Conservation (phyloP, 2,329 filamentous ascomycete genomes). For the Diaporthe eres region DNA sequence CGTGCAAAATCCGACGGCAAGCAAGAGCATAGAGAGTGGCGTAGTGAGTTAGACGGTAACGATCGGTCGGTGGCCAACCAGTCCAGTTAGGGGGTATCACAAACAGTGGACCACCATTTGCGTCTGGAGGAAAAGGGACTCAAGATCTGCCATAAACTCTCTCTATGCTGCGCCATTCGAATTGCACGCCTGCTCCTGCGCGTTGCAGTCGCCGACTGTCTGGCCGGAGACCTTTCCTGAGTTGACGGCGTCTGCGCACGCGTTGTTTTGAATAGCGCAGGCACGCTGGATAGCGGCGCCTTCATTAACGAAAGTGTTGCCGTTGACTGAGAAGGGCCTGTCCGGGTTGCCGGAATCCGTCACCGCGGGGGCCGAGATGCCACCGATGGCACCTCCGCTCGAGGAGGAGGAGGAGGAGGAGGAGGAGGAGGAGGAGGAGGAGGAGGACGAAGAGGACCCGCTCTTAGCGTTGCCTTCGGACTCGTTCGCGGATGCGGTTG, state of each 20-base stretch:
- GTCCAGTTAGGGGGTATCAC: slow-evolving; percentile 30
- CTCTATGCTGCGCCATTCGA: slow-evolving; percentile 51
- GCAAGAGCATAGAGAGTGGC: slow-evolving; percentile 16
- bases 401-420: slow-evolving; percentile 14
- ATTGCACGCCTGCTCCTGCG: slow-evolving; percentile 64
- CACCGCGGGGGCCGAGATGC: slow-evolving; percentile 66
- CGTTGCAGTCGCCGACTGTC: slow-evolving; percentile 65
- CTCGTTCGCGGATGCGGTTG: slow-evolving; percentile 26
- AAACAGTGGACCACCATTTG: slow-evolving; percentile 32
- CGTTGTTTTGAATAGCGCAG: slow-evolving; percentile 75
- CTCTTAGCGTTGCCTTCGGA: slow-evolving; percentile 30
- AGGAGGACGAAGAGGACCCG: slow-evolving; percentile 30
- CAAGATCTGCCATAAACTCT: slow-evolving; percentile 13
- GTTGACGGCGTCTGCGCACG: slow-evolving; percentile 71
- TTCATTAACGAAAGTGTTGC: slow-evolving; percentile 70
- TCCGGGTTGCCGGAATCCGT: slow-evolving; percentile 60
- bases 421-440: too few relatives aligned
- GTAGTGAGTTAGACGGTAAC: slow-evolving; percentile 11
- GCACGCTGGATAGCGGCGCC: slow-evolving; percentile 70
- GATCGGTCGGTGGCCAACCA: slow-evolving; percentile 31
- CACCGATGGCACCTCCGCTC: slow-evolving; percentile 60
- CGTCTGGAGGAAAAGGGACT: slow-evolving; percentile 26
- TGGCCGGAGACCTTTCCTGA: slow-evolving; percentile 57
- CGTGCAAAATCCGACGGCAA: slow-evolving; percentile 27
- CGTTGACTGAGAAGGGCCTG: slow-evolving; percentile 70